A percentile compares a stretch with the other conserved stretches of the same genome.
These are phyloP conservation scores for Daldinia concentrica DNA, from an alignment of 495 filamentous ascomycete genomes.

Conservation along the genomic window DNA sequence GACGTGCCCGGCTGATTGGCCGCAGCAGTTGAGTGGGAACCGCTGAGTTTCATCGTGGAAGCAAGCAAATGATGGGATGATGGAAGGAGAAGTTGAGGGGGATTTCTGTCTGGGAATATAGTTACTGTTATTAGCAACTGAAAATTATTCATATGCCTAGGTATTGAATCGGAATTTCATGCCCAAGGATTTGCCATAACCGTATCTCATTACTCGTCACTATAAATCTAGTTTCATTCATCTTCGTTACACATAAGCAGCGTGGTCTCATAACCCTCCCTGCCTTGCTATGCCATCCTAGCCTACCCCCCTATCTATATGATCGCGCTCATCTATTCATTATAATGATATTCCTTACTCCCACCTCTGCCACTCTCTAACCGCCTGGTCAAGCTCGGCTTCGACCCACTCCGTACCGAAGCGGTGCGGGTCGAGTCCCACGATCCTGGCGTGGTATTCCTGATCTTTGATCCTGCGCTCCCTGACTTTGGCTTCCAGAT, in stretches of 20 bases:
- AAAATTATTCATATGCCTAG: not conserved
- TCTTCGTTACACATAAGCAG: conserved; percentile 22
- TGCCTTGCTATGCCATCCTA: not conserved
- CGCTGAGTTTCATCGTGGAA: conserved; percentile 1
- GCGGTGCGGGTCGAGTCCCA: conserved; percentile 52
- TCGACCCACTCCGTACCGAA: conserved; percentile 58
- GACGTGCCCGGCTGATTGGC: conserved; percentile 54
- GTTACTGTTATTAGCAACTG: not conserved
- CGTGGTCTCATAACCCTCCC: conserved; percentile 24
- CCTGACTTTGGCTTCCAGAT: conserved; percentile 60
- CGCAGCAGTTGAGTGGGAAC: conserved; percentile 58
- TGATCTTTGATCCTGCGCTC: conserved; percentile 54
- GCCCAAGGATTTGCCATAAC: conserved; percentile 2
- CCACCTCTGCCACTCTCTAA: conserved; percentile 65
- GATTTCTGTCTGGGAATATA: not conserved
- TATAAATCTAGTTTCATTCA: not conserved
- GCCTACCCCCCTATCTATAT: conserved; percentile 9
- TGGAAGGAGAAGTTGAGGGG: not conserved
- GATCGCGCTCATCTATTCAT: not conserved
- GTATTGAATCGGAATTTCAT: not conserved
- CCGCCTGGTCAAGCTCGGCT: conserved; percentile 57
- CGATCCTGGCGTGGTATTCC: conserved; percentile 45
- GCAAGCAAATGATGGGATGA: too few relatives aligned
- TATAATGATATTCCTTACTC: conserved; percentile 52
- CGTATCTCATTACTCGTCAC: conserved; percentile 39